Evolutionary conservation across 257 asterid species (phyloP).

Genomic region (Solanum gracilifrons): DNA sequence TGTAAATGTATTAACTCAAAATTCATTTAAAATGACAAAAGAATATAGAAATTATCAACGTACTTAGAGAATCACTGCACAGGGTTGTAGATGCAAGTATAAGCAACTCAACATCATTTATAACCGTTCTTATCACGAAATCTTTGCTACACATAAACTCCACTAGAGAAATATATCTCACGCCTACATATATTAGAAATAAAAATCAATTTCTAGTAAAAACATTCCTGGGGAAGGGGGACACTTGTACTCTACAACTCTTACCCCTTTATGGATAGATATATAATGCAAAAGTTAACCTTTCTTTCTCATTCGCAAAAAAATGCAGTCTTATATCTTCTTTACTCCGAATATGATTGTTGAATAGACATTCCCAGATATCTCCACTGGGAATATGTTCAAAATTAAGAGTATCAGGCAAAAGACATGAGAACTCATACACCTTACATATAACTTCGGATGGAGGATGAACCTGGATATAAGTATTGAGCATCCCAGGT

Average conservation of each 20-base stretch:
- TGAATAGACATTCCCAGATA: no score
- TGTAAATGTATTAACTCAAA: neutral
- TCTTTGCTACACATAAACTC: constrained; percentile 20
- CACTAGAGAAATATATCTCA: constrained; percentile 25
- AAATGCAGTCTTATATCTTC: neutral
- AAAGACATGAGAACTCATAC: no score
- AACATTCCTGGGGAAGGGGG: neutral
- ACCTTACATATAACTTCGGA: no score
- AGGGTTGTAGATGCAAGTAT: constrained; percentile 46
- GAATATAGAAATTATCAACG: neutral
- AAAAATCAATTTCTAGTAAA: neutral
- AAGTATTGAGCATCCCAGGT: neutral
- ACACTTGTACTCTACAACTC: neutral
- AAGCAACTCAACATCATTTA: constrained; percentile 44
- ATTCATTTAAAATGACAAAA: neutral
- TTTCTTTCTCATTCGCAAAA: no score
- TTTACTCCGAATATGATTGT: no score
- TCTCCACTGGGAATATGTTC: no score
- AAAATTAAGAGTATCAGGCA: no score
- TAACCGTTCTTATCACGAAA: constrained; percentile 31
- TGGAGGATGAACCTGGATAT: no score
- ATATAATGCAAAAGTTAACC: no score
- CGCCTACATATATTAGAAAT: constrained; percentile 14
- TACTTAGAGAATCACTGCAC: constrained; percentile 36
- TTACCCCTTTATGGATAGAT: no score